Percentiles rank a stretch among this genome's conserved stretches.
Conservation (phyloP, 2,329 filamentous ascomycete species). For the Microsporum ferrugineum region DNA sequence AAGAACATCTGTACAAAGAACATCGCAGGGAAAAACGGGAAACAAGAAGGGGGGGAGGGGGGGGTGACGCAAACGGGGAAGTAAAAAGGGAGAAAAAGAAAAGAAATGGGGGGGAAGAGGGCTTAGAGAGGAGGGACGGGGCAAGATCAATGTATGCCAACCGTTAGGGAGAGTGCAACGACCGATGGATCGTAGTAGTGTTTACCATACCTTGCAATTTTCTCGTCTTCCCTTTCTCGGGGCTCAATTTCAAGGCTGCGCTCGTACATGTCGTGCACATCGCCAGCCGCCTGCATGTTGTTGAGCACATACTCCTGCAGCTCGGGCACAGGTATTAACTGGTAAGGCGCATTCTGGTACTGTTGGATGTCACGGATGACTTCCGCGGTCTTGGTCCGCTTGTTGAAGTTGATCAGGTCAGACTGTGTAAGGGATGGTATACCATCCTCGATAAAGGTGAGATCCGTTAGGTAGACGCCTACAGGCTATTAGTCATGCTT, state of each 20-base stretch:
- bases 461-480: conserved; percentile 93
- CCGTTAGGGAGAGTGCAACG: conserved; percentile 13
- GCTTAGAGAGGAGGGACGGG: not conserved
- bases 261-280: conserved; percentile 99
- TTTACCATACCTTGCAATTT: conserved; percentile 74
- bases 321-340: conserved; percentile 76
- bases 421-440: conserved; percentile 95
- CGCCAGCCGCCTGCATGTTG: conserved; percentile 89
- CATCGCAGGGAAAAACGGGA: not conserved
- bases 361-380: conserved; percentile 98
- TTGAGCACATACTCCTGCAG: conserved; percentile 92
- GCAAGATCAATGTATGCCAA: conserved; percentile 9
- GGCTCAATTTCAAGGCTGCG: conserved; percentile 89
- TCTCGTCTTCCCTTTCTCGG: conserved; percentile 93
- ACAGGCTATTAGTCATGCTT: conserved; percentile 11
- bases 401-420: conserved; percentile 95
- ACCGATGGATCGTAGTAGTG: conserved; percentile 13
- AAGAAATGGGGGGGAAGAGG: not conserved
- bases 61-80: not conserved
- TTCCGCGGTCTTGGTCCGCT: conserved; percentile 93
- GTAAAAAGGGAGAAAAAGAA: not conserved
- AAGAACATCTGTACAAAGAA: not conserved
- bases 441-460: conserved; percentile 97
- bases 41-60: not conserved
- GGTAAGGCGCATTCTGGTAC: conserved; percentile 96